phyloP scores from a whole-genome alignment of 768 basidiomycete species.

The Tremella fuciformis region DNA sequence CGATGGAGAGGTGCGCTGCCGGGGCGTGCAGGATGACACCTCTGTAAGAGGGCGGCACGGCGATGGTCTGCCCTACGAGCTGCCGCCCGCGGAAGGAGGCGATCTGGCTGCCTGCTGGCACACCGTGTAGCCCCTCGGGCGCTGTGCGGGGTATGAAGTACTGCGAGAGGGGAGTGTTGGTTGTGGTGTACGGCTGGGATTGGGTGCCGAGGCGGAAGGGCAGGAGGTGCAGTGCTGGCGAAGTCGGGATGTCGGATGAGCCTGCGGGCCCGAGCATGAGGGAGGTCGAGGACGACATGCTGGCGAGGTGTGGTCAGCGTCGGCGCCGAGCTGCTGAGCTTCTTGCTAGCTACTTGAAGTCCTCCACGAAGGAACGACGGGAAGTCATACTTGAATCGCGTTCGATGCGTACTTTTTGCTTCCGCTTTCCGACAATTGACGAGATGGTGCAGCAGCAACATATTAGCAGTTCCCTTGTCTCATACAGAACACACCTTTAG shows the following conservation, averaged over 20 bases:
- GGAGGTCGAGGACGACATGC: slow-evolving; percentile 13
- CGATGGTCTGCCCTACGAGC: slow-evolving; percentile 31
- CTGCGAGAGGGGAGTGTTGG: slow-evolving; percentile 14
- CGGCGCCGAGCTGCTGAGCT: too few species aligned
- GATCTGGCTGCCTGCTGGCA: slow-evolving; percentile 23
- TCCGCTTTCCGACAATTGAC: too few species aligned
- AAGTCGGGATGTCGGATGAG: slow-evolving; percentile 6
- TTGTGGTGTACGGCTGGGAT: slow-evolving; percentile 20
- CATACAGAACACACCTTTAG: too few species aligned
- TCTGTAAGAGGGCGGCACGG: slow-evolving; percentile 32
- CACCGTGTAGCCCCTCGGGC: slow-evolving; percentile 14
- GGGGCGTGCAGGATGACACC: slow-evolving; percentile 26
- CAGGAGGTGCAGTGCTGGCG: slow-evolving; percentile 31
- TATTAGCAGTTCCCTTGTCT: too few species aligned
- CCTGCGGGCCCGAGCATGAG: slow-evolving; percentile 14
- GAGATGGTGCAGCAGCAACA: too few species aligned
- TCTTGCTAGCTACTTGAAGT: too few species aligned
- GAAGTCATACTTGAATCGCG: neutral
- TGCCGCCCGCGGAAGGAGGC: slow-evolving; percentile 40
- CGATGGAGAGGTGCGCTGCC: neutral
- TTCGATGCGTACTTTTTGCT: slow-evolving; percentile 1
- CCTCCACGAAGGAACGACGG: too few species aligned
- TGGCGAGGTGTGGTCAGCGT: too few species aligned
- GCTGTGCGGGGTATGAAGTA: slow-evolving; percentile 38
- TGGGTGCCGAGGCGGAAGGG: slow-evolving; percentile 39